Conservation (phyloP, 1,284 basidiomycete species). For the Coriolopsis trogii region DNA sequence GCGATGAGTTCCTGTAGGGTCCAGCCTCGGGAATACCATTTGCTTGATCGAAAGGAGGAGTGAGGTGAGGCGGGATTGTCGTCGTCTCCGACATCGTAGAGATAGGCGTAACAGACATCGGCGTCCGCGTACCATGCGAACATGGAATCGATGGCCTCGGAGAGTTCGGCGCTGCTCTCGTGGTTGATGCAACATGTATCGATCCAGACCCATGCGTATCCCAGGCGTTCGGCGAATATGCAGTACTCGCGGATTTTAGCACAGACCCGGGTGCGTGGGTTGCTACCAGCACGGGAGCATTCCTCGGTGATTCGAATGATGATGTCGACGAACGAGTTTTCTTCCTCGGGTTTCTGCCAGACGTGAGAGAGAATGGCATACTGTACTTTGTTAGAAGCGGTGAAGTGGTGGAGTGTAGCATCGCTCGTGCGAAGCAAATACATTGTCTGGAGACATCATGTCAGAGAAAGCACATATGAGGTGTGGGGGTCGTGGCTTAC, state of each 20-base stretch:
- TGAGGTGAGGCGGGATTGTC: background rate
- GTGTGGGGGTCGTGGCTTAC: too few relatives aligned
- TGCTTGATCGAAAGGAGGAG: constrained; percentile 1
- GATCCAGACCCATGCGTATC: constrained; percentile 9
- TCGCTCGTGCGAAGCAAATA: background rate
- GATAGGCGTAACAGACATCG: constrained; percentile 11
- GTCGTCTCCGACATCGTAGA: constrained; percentile 7
- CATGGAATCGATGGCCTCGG: constrained; percentile 13
- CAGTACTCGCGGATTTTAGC: constrained; percentile 1
- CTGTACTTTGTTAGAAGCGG: too few relatives aligned
- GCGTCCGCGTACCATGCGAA: constrained; percentile 9
- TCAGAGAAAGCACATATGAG: background rate
- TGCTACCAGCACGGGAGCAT: too few relatives aligned
- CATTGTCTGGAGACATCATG: background rate
- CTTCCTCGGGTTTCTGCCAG: too few relatives aligned
- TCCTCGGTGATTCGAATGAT: too few relatives aligned
- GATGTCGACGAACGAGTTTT: too few relatives aligned
- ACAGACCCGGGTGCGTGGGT: too few relatives aligned
- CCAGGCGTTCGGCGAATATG: background rate
- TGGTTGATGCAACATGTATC: constrained; percentile 14
- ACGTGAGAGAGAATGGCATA: too few relatives aligned
- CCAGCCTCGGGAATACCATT: constrained; percentile 2
- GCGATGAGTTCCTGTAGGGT: constrained; percentile 13
- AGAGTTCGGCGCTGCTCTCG: constrained; percentile 6
- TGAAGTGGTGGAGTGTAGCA: background rate